phyloP scores from a whole-genome alignment of 2,329 filamentous ascomycete species.

The Claviceps sp. region DNA sequence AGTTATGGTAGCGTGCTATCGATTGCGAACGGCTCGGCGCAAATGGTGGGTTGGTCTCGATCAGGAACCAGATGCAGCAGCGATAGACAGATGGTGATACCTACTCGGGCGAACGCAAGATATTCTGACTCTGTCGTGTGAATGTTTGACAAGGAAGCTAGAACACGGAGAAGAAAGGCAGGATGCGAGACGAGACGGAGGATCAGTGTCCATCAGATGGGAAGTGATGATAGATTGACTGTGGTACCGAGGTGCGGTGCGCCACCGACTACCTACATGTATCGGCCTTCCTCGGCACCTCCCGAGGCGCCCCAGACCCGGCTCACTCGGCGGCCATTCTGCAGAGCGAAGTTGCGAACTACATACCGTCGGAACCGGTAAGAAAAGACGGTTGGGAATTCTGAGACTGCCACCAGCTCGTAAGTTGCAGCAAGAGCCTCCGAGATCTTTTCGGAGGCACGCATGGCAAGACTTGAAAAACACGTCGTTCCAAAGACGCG shows the following conservation, averaged over 20 bases:
- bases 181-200: not conserved
- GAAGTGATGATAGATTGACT: not conserved
- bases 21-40: constrained; percentile 1
- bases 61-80: not conserved
- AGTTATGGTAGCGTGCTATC: not conserved
- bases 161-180: not conserved
- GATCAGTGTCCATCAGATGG: not conserved
- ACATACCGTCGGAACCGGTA: too few relatives aligned
- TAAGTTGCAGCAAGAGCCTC: too few relatives aligned
- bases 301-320: too few relatives aligned
- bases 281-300: not conserved
- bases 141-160: not conserved
- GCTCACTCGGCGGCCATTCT: too few relatives aligned
- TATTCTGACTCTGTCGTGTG: not conserved
- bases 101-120: not conserved
- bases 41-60: not conserved
- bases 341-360: too few relatives aligned
- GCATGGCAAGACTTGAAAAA: too few relatives aligned
- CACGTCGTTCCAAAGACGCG: too few relatives aligned
- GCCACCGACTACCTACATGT: not conserved
- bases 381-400: too few relatives aligned
- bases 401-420: too few relatives aligned
- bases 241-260: not conserved
- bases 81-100: not conserved
- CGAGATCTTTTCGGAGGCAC: too few relatives aligned